Base-by-base conservation (phyloP, 192 early-diverging fungal genomes). In the Piromyces finnis region DNA sequence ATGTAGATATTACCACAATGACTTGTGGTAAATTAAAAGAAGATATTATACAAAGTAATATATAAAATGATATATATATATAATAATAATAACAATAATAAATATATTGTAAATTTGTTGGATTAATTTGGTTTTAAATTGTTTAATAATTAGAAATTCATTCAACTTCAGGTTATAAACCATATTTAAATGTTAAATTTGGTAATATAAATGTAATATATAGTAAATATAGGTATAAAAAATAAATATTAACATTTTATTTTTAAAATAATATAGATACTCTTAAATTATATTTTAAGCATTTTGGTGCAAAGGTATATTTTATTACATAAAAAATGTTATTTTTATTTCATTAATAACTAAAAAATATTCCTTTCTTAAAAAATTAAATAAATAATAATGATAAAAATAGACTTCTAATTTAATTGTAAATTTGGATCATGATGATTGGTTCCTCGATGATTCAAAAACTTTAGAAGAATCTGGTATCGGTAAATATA, bases 401-500 rank as follows among this genome's bases (percentile, higher is more conserved):
- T 32, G 9, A 32, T 32, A 32, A 6, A 32, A 32, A 51, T 28
- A 94, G 90, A 91, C 94, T 22, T 89, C 90, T 84, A 94, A 95
- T 83, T 86, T 97, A 78, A 92, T 94, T 77, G 95, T 97, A 84
- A 97, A 97, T 82, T 82, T 94, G 77, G 94, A 94, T 29, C 86
- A 95, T 78, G 89, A 91, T 22, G 85, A 88, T 5, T 88, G 86
- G 80, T 87, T 95, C 80, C 85, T 92, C 11, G 82, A 82, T 29
- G 87, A 93, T 82, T 87, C 90, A 37, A 82, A 84, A 22, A 86
- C 87, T 28, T 84, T 91, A 16, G 85, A 86, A 14, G 84, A 82
- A 77, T 86, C 82, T 12, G 91, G 91, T 11, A 84, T 94, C 36
- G 93, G 92, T 94, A 87, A 80, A 82, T 32, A 32, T 32, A 32